A percentile compares a stretch with the other conserved stretches of the same genome.
Evolutionary conservation across 345 rosid species (phyloP).

Genomic region (Citrus cavaleriei): DNA sequence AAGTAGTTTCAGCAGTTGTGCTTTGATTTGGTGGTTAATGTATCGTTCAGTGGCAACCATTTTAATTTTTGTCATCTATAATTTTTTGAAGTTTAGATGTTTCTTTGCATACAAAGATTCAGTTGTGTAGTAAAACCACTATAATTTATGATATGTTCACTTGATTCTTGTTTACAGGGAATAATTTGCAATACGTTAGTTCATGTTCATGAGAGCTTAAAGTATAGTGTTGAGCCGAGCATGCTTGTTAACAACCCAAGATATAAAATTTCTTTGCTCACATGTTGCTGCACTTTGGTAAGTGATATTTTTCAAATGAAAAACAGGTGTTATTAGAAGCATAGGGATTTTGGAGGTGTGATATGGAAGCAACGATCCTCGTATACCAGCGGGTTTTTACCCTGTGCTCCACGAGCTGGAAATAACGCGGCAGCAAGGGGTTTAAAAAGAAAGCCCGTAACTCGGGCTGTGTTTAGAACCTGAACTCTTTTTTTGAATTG

Average conservation of each 20-base stretch:
- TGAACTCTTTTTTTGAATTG: too few species aligned
- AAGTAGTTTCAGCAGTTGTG: constrained; percentile 12
- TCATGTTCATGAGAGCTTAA: background rate
- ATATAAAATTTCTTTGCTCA: too few species aligned
- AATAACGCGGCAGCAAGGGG: too few species aligned
- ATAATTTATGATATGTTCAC: constrained; percentile 5
- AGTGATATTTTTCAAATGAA: too few species aligned
- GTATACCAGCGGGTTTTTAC: too few species aligned
- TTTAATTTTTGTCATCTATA: background rate
- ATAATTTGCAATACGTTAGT: background rate
- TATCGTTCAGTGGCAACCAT: background rate
- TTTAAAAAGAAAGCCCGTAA: too few species aligned
- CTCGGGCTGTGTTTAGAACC: too few species aligned
- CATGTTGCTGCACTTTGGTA: too few species aligned
- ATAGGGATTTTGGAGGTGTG: too few species aligned
- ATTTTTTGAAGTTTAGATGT: constrained; percentile 11
- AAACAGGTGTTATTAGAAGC: too few species aligned
- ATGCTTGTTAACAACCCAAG: background rate
- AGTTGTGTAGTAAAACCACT: constrained; percentile 4
- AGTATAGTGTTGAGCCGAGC: background rate
- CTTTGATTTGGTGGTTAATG: background rate
- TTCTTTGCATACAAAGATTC: constrained; percentile 6
- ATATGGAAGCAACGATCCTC: too few species aligned
- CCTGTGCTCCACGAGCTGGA: too few species aligned
- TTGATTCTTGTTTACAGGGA: background rate